These are phyloP conservation scores for Apophysomyces ossiformis DNA, from an alignment of 371 early-diverging fungal species.

Conservation along the genomic window DNA sequence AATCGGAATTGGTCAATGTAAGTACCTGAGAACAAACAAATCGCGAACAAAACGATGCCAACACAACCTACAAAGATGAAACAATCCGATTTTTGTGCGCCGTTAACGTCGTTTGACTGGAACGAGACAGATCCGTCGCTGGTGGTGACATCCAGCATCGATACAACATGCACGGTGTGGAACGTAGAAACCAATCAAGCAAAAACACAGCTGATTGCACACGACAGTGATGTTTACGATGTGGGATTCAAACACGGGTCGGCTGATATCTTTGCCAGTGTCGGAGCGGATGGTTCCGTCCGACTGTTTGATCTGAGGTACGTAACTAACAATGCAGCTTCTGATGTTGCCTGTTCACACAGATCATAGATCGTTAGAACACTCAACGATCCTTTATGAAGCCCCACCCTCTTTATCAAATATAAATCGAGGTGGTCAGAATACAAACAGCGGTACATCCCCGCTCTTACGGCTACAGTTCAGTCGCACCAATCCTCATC, in stretches of 20 bases:
- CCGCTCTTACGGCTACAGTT: conserved; percentile 51
- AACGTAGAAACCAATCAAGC: conserved; percentile 87
- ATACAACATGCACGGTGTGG: conserved; percentile 98
- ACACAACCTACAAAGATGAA: conserved; percentile 28
- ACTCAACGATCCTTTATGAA: conserved; percentile 95
- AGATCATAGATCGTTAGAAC: conserved; percentile 69
- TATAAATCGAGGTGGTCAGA: conserved; percentile 10
- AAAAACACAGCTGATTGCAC: conserved; percentile 95
- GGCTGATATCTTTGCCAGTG: conserved; percentile 86
- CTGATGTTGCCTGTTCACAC: no score
- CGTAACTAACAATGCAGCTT: neutral
- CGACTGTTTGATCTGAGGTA: conserved; percentile 92
- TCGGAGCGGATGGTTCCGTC: conserved; percentile 93
- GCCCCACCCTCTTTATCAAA: conserved; percentile 51
- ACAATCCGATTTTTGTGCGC: conserved; percentile 74
- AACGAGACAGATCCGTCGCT: conserved; percentile 81
- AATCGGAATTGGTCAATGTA: conserved; percentile 57
- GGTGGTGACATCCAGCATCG: conserved; percentile 87
- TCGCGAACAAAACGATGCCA: neutral
- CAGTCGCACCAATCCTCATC: conserved; percentile 87
- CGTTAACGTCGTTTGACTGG: conserved; percentile 95
- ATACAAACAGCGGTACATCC: conserved; percentile 15
- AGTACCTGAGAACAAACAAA: conserved; percentile 4
- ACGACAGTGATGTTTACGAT: conserved; percentile 94
- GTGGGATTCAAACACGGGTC: conserved; percentile 84